A percentile compares a stretch with the other conserved stretches of the same genome.
These are phyloP conservation scores for Diaporthe caulivora DNA, from an alignment of 2,329 filamentous ascomycete genomes.

Conservation along the genomic window DNA sequence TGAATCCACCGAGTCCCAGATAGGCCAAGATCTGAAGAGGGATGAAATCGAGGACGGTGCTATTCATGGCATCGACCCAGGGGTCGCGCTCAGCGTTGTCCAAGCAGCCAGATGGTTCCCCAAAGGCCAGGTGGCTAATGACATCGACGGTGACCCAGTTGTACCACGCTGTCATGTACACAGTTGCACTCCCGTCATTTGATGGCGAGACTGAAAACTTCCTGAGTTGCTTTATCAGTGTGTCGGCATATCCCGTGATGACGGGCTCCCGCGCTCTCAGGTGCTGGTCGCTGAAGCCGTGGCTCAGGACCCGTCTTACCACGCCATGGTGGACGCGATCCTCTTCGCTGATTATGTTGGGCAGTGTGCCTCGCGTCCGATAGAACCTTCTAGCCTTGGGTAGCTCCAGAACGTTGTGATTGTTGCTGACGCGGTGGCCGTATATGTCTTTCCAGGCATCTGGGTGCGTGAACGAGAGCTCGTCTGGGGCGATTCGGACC, in stretches of 20 bases:
- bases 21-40: constrained; percentile 15
- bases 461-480: constrained; percentile 53
- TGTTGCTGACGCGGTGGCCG: constrained; percentile 39
- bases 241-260: constrained; percentile 38
- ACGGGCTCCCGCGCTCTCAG: constrained; percentile 40
- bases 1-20: neutral
- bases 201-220: neutral
- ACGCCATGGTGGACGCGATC: constrained; percentile 36
- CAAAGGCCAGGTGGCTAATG: constrained; percentile 44
- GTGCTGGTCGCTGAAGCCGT: constrained; percentile 42
- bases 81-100: constrained; percentile 40
- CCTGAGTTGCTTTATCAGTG: constrained; percentile 38
- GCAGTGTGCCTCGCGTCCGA: constrained; percentile 38
- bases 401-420: constrained; percentile 37
- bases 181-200: neutral
- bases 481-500: constrained; percentile 56
- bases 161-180: constrained; percentile 42
- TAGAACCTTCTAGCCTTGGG: constrained; percentile 39
- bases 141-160: constrained; percentile 45
- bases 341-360: constrained; percentile 34
- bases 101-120: constrained; percentile 44
- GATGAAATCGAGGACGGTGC: constrained; percentile 34
- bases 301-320: constrained; percentile 39
- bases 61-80: constrained; percentile 42
- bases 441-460: constrained; percentile 52